Evolutionary conservation across 2,329 filamentous ascomycete genomes (phyloP).

Genomic region (Hypoxylon sp.): DNA sequence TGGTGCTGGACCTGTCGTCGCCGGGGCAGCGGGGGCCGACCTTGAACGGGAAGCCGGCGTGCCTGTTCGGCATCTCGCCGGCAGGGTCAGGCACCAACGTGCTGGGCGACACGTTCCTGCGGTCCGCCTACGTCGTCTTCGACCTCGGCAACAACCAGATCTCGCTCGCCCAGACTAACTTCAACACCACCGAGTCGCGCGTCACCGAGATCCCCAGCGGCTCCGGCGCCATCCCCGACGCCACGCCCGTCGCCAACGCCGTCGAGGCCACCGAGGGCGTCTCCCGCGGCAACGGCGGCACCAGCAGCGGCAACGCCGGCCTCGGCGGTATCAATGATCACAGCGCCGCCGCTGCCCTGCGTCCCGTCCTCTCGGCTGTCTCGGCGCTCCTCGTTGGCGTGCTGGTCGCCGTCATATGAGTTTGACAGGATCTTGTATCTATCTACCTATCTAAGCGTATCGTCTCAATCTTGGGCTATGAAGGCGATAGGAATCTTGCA

Average conservation of each 20-base stretch:
- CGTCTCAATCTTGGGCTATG: constrained; percentile 14
- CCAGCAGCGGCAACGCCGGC: constrained; percentile 29
- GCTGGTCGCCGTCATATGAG: constrained; percentile 28
- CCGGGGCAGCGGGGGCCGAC: constrained; percentile 56
- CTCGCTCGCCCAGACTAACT: constrained; percentile 72
- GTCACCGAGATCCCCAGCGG: constrained; percentile 64
- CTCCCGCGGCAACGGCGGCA: no score
- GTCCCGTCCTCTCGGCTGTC: no score
- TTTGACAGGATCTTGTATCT: no score
- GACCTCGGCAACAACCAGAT: constrained; percentile 76
- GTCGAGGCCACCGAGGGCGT: constrained; percentile 59
- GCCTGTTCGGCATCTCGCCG: constrained; percentile 72
- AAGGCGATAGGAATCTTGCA: no score
- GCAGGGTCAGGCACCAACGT: constrained; percentile 64
- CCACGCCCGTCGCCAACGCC: constrained; percentile 57
- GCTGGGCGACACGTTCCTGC: constrained; percentile 77
- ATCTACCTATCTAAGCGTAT: no score
- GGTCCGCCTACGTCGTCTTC: constrained; percentile 79
- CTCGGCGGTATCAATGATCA: constrained; percentile 15
- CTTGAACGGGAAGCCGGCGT: constrained; percentile 65
- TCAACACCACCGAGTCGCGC: constrained; percentile 60
- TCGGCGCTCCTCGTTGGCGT: no score
- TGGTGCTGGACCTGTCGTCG: constrained; percentile 62
- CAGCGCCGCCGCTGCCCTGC: constrained; percentile 16
- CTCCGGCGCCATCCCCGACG: constrained; percentile 61